Percentiles rank a stretch among this genome's conserved stretches.
Conservation (phyloP, 371 early-diverging fungal species). For the Paraphysoderma sedebokerense region DNA sequence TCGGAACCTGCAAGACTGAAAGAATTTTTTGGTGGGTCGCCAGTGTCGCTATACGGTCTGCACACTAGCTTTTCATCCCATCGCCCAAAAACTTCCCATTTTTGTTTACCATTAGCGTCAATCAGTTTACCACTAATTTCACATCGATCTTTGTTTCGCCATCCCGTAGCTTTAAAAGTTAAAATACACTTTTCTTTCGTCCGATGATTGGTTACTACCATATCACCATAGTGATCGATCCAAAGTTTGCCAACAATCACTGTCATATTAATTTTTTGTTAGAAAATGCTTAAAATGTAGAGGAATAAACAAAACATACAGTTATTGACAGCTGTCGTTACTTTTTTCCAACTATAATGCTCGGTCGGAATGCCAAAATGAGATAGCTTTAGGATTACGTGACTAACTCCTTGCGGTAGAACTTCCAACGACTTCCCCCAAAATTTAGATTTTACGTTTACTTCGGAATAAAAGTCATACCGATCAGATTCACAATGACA, state of each 20-base stretch:
- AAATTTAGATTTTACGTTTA: conserved; percentile 56
- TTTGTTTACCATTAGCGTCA: conserved; percentile 26
- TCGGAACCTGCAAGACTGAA: too few species aligned
- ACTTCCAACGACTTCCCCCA: conserved; percentile 66
- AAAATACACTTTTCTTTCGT: conserved; percentile 48
- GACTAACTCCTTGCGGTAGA: conserved; percentile 53
- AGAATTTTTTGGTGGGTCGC: too few species aligned
- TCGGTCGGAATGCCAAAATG: conserved; percentile 18
- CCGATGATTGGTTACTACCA: conserved; percentile 49
- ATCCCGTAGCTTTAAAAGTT: conserved; percentile 51
- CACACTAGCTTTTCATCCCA: conserved; percentile 45
- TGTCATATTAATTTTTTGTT: neutral
- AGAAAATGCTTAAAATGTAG: neutral
- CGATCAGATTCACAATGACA: conserved; percentile 62
- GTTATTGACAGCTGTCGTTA: conserved; percentile 62
- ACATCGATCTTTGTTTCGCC: conserved; percentile 36
- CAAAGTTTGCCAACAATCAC: conserved; percentile 63
- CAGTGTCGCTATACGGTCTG: neutral
- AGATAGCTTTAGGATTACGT: conserved; percentile 33
- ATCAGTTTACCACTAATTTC: conserved; percentile 46
- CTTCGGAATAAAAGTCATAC: conserved; percentile 59
- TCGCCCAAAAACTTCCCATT: conserved; percentile 44
- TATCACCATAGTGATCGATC: conserved; percentile 68
- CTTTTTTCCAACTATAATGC: conserved; percentile 66
- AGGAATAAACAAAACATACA: too few species aligned